phyloP scores from a whole-genome alignment of 148 eudicot species.

The Rheum nobile region DNA sequence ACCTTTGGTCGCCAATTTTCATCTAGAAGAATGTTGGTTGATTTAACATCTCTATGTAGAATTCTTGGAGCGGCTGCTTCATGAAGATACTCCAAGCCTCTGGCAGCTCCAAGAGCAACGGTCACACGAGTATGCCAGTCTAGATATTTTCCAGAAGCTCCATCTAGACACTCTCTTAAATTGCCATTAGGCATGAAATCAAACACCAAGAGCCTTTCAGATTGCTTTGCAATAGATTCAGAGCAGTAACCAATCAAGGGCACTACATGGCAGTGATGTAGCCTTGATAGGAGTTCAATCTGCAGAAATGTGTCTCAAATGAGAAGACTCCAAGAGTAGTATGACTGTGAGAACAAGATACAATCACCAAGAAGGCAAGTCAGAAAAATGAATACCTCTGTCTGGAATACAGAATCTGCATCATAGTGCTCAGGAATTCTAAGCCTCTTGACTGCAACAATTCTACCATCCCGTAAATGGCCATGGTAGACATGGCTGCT shows the following conservation, averaged over 20 bases:
- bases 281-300: slow-evolving; percentile 84
- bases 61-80: slow-evolving; percentile 95
- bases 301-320: slow-evolving; percentile 16
- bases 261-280: slow-evolving; percentile 84
- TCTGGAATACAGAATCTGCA: slow-evolving; percentile 53
- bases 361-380: not conserved
- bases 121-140: slow-evolving; percentile 72
- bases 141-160: slow-evolving; percentile 46
- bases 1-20: slow-evolving; percentile 87
- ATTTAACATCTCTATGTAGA: slow-evolving; percentile 93
- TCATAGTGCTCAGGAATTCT: slow-evolving; percentile 42
- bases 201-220: slow-evolving; percentile 71
- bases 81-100: slow-evolving; percentile 95
- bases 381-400: slow-evolving; percentile 43
- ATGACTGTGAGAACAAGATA: not conserved
- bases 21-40: slow-evolving; percentile 79
- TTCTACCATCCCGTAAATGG: slow-evolving; percentile 57
- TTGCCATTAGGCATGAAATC: slow-evolving; percentile 75
- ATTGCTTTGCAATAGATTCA: slow-evolving; percentile 48
- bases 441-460: slow-evolving; percentile 72
- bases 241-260: slow-evolving; percentile 86
- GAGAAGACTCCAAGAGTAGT: not conserved
- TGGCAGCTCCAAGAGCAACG: slow-evolving; percentile 95
- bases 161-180: slow-evolving; percentile 76
- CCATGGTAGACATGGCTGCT: slow-evolving; percentile 89